Conservation (phyloP, 2,329 filamentous ascomycete genomes). For the Cordyceps militaris region DNA sequence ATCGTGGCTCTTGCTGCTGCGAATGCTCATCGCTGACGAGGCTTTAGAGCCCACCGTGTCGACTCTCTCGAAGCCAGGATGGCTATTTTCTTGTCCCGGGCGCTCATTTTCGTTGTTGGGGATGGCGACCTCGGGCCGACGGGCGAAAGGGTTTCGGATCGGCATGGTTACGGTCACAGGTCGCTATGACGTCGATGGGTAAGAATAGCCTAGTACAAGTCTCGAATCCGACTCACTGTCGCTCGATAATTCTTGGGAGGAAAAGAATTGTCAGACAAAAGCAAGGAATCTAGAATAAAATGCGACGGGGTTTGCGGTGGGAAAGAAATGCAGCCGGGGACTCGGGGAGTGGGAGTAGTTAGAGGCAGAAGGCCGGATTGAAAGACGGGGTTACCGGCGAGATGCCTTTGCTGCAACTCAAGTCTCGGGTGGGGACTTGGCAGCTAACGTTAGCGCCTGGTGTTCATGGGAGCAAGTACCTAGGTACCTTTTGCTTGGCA, state of each 20-base stretch:
- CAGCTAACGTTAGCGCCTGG: no score
- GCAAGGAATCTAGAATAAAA: background rate
- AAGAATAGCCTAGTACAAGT: background rate
- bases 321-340: no score
- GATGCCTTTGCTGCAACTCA: no score
- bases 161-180: conserved; percentile 43
- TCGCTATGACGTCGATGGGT: conserved; percentile 10
- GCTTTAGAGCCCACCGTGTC: conserved; percentile 56
- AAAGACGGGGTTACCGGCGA: no score
- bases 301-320: background rate
- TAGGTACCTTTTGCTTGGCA: no score
- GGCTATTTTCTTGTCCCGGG: conserved; percentile 29
- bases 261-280: background rate
- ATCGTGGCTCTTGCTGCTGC: conserved; percentile 53
- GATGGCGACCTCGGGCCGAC: conserved; percentile 43
- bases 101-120: conserved; percentile 47
- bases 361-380: no score
- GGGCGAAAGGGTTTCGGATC: conserved; percentile 66
- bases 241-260: background rate
- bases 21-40: conserved; percentile 55
- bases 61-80: conserved; percentile 50
- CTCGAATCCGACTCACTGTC: no score
- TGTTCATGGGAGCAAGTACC: no score
- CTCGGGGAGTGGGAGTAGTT: no score
- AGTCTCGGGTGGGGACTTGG: no score